A percentile compares a stretch with the other conserved stretches of the same genome.
Evolutionary conservation across 768 basidiomycete species (phyloP).

Genomic region (Rubroboletus satanas): DNA sequence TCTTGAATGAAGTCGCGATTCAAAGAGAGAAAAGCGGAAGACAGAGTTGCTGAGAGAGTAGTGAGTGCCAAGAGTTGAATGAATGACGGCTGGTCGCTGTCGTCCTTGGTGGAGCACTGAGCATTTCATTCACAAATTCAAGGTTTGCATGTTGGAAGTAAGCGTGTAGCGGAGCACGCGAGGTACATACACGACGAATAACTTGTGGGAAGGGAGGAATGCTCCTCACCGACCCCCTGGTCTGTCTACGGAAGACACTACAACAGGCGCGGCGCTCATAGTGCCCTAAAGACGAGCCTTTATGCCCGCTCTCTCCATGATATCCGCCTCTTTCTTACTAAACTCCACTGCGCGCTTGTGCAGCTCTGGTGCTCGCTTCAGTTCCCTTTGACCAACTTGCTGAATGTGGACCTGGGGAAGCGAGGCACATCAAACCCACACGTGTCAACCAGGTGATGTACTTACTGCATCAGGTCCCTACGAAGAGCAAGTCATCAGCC

Average conservation of each 20-base stretch:
- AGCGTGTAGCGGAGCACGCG: not conserved
- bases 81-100: not conserved
- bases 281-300: constrained; percentile 49
- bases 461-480: constrained; percentile 78
- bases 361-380: constrained; percentile 69
- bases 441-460: constrained; percentile 5
- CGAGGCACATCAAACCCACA: not conserved
- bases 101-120: not conserved
- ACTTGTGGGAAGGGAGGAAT: not conserved
- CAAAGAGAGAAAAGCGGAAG: not conserved
- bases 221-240: not conserved
- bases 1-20: constrained; percentile 5
- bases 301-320: constrained; percentile 58
- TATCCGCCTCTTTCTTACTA: constrained; percentile 56
- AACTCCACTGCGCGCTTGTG: constrained; percentile 50
- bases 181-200: not conserved
- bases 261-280: not conserved
- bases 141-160: not conserved
- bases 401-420: constrained; percentile 79
- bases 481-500: constrained; percentile 6
- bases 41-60: not conserved
- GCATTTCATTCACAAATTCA: not conserved
- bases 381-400: constrained; percentile 88
- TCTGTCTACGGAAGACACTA: not conserved
- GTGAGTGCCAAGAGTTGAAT: not conserved